A percentile compares a stretch with the other conserved stretches of the same genome.
phyloP scores from a whole-genome alignment of 495 filamentous ascomycete genomes.

The Opeltia flavorubescens region DNA sequence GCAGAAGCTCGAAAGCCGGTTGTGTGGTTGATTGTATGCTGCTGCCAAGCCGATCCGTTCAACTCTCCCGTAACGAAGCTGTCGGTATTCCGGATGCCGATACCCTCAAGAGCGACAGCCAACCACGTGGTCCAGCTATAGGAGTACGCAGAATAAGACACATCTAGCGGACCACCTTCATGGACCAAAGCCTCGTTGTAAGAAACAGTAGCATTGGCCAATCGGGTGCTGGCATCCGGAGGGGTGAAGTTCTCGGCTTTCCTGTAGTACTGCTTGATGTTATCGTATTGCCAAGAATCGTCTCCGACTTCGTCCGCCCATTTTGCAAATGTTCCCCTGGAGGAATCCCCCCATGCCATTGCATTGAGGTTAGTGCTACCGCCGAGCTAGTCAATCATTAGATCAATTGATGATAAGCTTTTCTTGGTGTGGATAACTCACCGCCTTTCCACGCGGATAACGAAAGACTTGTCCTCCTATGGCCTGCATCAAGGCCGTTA shows the following conservation, averaged over 20 bases:
- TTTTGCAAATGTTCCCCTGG: conserved; percentile 26
- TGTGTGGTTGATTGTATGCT: neutral
- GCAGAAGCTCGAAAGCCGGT: neutral
- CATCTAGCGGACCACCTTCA: conserved; percentile 31
- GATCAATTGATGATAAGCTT: neutral
- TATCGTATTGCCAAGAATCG: conserved; percentile 35
- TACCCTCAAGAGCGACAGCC: conserved; percentile 15
- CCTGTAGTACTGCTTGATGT: conserved; percentile 37
- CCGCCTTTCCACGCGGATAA: conserved; percentile 14
- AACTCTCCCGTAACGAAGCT: conserved; percentile 23
- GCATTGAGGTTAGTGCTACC: conserved; percentile 11
- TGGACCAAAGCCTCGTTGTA: conserved; percentile 28
- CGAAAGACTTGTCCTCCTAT: conserved; percentile 23
- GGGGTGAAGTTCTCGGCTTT: conserved; percentile 33
- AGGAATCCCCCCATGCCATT: conserved; percentile 18
- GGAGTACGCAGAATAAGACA: conserved; percentile 35
- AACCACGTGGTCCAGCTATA: conserved; percentile 27
- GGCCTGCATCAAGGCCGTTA: conserved; percentile 7
- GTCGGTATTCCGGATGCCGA: conserved; percentile 17
- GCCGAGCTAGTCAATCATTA: conserved; percentile 5
- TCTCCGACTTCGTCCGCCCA: conserved; percentile 46
- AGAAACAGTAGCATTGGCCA: conserved; percentile 28
- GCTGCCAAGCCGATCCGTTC: conserved; percentile 7
- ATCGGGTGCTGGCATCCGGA: conserved; percentile 23
- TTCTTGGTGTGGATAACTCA: neutral